These are phyloP conservation scores for Penicillium sp. DNA, from an alignment of 2,329 filamentous ascomycete species.

Conservation along the genomic window DNA sequence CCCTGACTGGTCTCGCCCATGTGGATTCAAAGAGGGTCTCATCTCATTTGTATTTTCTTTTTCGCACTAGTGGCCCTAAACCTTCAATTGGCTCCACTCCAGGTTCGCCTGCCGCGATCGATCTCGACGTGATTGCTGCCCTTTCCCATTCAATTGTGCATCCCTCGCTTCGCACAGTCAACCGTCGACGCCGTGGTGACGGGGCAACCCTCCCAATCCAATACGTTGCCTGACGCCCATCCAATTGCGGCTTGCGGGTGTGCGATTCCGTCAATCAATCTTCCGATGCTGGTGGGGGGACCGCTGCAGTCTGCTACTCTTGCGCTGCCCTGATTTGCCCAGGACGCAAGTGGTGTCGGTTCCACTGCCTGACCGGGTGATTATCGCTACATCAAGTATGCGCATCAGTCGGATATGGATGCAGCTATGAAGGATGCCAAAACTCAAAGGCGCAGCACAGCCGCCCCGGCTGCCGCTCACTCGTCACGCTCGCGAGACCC, in stretches of 20 bases:
- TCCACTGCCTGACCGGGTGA: slow-evolving; percentile 27
- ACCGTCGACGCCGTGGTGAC: slow-evolving; percentile 5
- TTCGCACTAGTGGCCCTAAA: slow-evolving; percentile 7
- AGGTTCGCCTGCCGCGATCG: slow-evolving; percentile 8
- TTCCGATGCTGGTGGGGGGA: slow-evolving; percentile 26
- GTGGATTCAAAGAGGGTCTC: slow-evolving; percentile 9
- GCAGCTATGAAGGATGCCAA: slow-evolving; percentile 33
- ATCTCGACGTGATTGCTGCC: slow-evolving; percentile 19
- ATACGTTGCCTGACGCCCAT: slow-evolving; percentile 22
- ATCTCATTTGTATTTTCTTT: slow-evolving; percentile 1
- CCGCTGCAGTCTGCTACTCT: slow-evolving; percentile 12
- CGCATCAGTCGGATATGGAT: slow-evolving; percentile 25
- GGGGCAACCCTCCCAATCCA: slow-evolving; percentile 16
- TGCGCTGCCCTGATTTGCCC: slow-evolving; percentile 24
- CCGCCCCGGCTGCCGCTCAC: slow-evolving; percentile 29
- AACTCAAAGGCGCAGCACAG: slow-evolving; percentile 31
- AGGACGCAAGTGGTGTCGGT: slow-evolving; percentile 16
- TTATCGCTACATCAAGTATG: slow-evolving; percentile 34
- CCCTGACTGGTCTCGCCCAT: slow-evolving; percentile 1
- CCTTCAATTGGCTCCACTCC: slow-evolving; percentile 21
- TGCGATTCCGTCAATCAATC: slow-evolving; percentile 18
- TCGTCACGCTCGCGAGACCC: slow-evolving; percentile 29
- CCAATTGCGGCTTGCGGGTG: slow-evolving; percentile 17
- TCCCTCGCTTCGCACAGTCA: slow-evolving; percentile 29
- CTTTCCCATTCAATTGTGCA: slow-evolving; percentile 14